Evolutionary conservation across 2,329 filamentous ascomycete species (phyloP).

Genomic region (Aureobasidium melanogenum): DNA sequence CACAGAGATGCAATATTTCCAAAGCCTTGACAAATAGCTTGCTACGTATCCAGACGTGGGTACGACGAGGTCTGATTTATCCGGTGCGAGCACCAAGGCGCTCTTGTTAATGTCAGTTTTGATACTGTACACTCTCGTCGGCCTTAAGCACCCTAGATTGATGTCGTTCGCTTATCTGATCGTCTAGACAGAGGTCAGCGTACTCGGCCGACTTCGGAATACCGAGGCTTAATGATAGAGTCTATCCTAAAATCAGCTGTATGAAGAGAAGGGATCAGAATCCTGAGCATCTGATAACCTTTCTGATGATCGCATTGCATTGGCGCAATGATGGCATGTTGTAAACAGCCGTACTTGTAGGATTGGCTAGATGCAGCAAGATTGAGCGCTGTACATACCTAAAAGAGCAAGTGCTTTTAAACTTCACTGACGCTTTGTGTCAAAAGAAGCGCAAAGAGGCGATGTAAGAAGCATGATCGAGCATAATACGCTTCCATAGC

Average conservation of each 20-base stretch:
- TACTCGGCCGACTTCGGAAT: not conserved
- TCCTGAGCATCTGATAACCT: not conserved
- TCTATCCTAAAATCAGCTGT: not conserved
- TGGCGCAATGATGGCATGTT: not conserved
- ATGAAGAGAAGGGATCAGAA: not conserved
- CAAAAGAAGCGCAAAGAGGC: not conserved
- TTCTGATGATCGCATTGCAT: too few species aligned
- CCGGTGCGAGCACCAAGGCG: too few species aligned
- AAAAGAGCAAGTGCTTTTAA: not conserved
- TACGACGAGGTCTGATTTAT: too few species aligned
- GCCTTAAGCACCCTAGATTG: not conserved
- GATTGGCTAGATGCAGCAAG: not conserved
- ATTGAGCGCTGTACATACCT: not conserved
- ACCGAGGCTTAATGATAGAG: not conserved
- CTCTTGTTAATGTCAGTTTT: too few species aligned
- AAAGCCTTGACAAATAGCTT: too few species aligned
- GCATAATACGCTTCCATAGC: not conserved
- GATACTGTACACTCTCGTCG: not conserved
- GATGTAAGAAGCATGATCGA: not conserved
- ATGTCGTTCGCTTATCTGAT: not conserved
- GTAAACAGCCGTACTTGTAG: too few species aligned
- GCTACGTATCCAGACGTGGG: too few species aligned
- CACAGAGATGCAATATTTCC: too few species aligned
- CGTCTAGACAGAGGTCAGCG: not conserved
- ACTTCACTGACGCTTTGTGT: not conserved